Evolutionary conservation across 306 rosid species (phyloP), one percentile per base, ranked within the genome.

Genomic region (Pterocarpus macrocarpus): DNA sequence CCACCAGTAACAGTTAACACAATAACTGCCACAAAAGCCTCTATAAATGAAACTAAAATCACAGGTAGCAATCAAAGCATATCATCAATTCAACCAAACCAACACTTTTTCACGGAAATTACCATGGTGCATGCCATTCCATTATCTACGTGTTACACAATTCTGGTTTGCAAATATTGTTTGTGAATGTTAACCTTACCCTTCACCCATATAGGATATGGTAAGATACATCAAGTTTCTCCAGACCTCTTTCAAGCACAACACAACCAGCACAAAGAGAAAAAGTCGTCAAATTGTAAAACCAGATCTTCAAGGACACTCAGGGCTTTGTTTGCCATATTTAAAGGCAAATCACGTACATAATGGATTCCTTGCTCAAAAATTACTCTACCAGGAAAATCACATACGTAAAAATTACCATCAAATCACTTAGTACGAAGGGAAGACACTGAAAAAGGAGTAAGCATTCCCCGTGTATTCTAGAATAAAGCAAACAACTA

Each of bases 241-340:
- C 41, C 41, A 80, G 38, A 8, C 64, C 47, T 55, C 75, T 69
- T 64, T 39, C 17, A 73, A 0, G 2, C 5, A 17, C 64, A 35
- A 47, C 58, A 61, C 53, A 61, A 36, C 76, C 32, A 71, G 63
- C 59, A 76, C 34, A 71, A 22, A 71, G 35, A 56, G 16, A 79
- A 43, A 78, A 47, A 49, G 13, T 33, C 44, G 32, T 82, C 36
- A n/a, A 68, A 43, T 52, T 41, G 53, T 16, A 49, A 85, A 49
- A 81, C 83, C 65, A 79, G 34, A 85, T 32, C 77, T 64, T 72
- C 58, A 80, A 75, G 41, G 8, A 55, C 39, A 78, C 74, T 71
- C 43, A 7, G 10, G 6, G 35, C 22, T 39, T 72, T 39, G 64
- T 75, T 68, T 62, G 57, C 64, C 81, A 74, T 69, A 57, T 41